These are phyloP conservation scores for Candida labiduridarum DNA, from an alignment of 1,139 yeast species.

Conservation along the genomic window DNA sequence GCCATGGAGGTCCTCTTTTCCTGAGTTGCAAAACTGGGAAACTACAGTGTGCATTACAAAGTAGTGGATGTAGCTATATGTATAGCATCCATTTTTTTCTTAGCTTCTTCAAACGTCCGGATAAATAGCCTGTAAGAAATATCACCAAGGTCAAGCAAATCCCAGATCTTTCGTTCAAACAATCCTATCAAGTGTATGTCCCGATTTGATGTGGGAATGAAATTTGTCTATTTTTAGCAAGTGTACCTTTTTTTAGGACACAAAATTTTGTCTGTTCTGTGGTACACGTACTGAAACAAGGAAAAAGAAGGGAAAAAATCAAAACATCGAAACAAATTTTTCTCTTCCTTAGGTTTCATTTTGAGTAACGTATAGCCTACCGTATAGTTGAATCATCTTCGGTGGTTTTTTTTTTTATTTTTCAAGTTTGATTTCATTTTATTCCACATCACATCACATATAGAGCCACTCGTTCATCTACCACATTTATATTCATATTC, in stretches of 20 bases:
- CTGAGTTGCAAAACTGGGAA: too few species aligned
- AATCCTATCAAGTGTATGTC: too few species aligned
- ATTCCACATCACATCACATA: not conserved
- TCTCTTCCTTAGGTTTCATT: not conserved
- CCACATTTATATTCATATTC: not conserved
- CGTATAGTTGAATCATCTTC: not conserved
- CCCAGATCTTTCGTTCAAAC: too few species aligned
- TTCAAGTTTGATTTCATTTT: not conserved
- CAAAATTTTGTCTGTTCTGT: not conserved
- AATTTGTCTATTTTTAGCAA: not conserved
- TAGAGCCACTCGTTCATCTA: not conserved
- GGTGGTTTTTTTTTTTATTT: not conserved
- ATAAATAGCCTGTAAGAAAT: too few species aligned
- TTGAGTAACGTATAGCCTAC: constrained; percentile 1
- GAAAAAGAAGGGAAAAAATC: constrained; percentile 2
- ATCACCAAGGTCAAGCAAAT: too few species aligned
- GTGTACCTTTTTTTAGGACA: not conserved
- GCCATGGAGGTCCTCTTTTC: too few species aligned
- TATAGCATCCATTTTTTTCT: too few species aligned
- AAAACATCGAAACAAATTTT: constrained; percentile 6
- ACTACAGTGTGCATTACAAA: too few species aligned
- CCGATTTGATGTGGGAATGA: too few species aligned
- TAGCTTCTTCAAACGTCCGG: too few species aligned
- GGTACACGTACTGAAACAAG: not conserved
- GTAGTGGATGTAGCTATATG: too few species aligned